phyloP scores from a whole-genome alignment of 352 stramenopile genomes.

The Vaucheria bursata region DNA sequence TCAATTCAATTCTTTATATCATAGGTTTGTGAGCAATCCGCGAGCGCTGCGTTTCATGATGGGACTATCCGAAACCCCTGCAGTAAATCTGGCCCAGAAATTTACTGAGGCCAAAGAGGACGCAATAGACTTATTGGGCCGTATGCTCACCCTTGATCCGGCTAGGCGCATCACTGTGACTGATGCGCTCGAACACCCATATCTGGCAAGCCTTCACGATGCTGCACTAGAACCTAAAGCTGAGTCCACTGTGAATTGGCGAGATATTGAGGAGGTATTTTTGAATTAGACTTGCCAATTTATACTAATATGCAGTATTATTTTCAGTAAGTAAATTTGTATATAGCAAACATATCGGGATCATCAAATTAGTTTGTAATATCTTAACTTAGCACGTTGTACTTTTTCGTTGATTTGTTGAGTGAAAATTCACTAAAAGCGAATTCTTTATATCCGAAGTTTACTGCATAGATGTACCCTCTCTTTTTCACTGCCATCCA shows the following conservation, averaged over 20 bases:
- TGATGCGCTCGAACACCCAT: constrained; percentile 88
- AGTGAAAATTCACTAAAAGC: no score
- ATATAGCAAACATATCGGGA: no score
- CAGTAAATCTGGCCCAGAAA: constrained; percentile 52
- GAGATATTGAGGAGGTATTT: constrained; percentile 46
- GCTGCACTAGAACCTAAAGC: constrained; percentile 60
- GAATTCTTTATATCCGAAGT: no score
- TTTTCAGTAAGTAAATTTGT: no score
- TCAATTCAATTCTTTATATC: no score
- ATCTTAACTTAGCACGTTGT: no score
- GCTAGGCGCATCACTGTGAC: constrained; percentile 87
- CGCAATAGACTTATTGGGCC: constrained; percentile 64
- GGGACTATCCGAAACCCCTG: constrained; percentile 54
- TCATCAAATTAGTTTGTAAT: no score
- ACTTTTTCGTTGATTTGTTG: no score
- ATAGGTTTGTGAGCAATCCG: constrained; percentile 95
- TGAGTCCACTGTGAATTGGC: constrained; percentile 44
- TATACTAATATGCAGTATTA: no score
- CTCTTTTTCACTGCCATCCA: no score
- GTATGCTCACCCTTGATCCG: constrained; percentile 86
- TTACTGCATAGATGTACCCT: no score
- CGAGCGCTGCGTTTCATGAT: constrained; percentile 72
- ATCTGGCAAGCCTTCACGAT: constrained; percentile 83
- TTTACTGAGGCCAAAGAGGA: constrained; percentile 63
- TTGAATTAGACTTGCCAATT: background rate